Base-by-base conservation (phyloP, 2,329 filamentous ascomycete species). In the Xylaria sp. region DNA sequence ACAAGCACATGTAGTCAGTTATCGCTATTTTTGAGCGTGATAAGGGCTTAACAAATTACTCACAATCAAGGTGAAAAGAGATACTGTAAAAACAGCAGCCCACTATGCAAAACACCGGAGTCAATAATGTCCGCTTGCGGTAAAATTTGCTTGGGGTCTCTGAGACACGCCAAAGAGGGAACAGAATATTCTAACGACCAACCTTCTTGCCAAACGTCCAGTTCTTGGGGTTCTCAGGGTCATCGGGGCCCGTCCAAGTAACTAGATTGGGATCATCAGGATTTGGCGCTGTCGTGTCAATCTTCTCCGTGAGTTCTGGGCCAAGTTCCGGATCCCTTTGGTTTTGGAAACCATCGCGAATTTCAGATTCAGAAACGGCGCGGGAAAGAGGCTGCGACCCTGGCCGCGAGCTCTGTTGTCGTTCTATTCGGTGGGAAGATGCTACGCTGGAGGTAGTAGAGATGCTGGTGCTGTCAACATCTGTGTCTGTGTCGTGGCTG, bases 51-150 rank as follows among this genome's bases (percentile, higher is more conserved):
- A 15, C 0, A 20, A 20, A 57, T 7, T 23, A 57, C 53, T 40
- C 36, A 57, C 53, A 17, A 54, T 54, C n/a, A 54, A 23, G 28
- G 48, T 89, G 75, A 89, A 89, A 59, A 82, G 78, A 4, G 85
- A 86, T 36, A 89, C 81, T 63, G 88, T 81, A 46, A 87, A 79
- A 2, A 86, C 84, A 23, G 84, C 84, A 1, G 79, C 78, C 89
- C 88, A 90, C 77, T 40, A 40, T 40, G 13, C 17, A 40, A 15
- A 40, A 40, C 38, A 17, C 38, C 6, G 15, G 38, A 40, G 38
- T 40, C 38, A 40, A 40, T 40, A 40, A 15, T 40, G 38, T 40
- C 38, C 13, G 13, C 13, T 17, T 40, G 38, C 38, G 38, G 38
- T 40, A 17, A 40, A 15, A 17, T 1, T 40, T 40, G 6, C 38